These are phyloP conservation scores for Candida easanensis DNA, from an alignment of 805 yeast species.

Conservation along the genomic window DNA sequence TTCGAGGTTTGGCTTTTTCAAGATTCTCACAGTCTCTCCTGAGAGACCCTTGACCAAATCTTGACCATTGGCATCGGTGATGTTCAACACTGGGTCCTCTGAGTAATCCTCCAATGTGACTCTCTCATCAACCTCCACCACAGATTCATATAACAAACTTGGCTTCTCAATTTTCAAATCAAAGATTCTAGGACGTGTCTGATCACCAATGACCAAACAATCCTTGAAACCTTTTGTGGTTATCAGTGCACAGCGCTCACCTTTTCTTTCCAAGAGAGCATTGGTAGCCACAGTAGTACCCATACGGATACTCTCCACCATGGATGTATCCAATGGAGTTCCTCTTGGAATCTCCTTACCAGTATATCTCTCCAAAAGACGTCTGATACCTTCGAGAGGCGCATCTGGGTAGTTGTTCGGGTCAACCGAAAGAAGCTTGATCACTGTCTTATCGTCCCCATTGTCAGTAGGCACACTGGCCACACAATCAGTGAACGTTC, in stretches of 20 bases:
- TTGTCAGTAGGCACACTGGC: conserved; percentile 45
- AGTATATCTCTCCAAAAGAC: conserved; percentile 63
- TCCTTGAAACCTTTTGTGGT: conserved; percentile 90
- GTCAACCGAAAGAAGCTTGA: conserved; percentile 84
- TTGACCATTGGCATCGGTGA: conserved; percentile 24
- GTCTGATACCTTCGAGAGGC: conserved; percentile 85
- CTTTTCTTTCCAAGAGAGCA: conserved; percentile 89
- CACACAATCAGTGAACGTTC: conserved; percentile 76
- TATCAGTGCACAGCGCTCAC: conserved; percentile 80
- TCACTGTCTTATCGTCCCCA: conserved; percentile 48
- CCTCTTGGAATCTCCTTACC: conserved; percentile 56
- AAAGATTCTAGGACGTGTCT: conserved; percentile 86
- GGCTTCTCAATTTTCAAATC: conserved; percentile 75
- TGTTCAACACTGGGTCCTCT: conserved; percentile 57
- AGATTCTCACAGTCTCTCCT: conserved; percentile 62
- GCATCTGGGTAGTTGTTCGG: conserved; percentile 88
- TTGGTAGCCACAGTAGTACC: conserved; percentile 97
- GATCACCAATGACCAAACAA: conserved; percentile 81
- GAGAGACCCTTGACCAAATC: conserved; percentile 51
- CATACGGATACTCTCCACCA: conserved; percentile 71
- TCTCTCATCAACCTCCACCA: conserved; percentile 85
- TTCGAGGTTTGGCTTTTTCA: conserved; percentile 46
- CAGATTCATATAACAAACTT: conserved; percentile 67
- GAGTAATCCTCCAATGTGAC: conserved; percentile 79
- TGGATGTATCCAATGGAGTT: conserved; percentile 55